Base-by-base conservation (phyloP, 192 early-diverging fungal genomes). In the Geosiphon pyriformis region DNA sequence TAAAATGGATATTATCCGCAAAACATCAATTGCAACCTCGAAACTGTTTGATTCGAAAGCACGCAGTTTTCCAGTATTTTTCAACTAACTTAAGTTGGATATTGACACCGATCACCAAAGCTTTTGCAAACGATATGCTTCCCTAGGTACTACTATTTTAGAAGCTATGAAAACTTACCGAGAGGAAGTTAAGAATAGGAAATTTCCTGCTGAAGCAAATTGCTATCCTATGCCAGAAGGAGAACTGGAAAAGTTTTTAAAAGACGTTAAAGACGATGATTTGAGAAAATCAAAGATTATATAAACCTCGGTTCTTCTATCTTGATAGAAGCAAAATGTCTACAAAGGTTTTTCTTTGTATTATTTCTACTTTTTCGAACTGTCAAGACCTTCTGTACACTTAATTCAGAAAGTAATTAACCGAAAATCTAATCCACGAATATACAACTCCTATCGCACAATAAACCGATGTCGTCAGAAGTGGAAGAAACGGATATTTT, bases 121-220 rank as follows among this genome's bases (percentile, higher is more conserved):
- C 22, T 98, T 98, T 81, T 93, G 89, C 71, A 95, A 94, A 70
- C 76, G 84, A 8, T 98, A 92, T 71, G 88, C 85, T 10, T 82
- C 87, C 20, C 75, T 98, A 10, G 89, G 88, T 18, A 76, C 86
- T 12, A 76, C 81, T 29, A 92, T 90, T 70, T 82, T 78, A n/a
- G 73, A 80, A 17, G 96, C 92, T 0, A 48, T 96, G 47, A 74
- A 68, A 32, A 72, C 84, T 67, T 98, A 87, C 73, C 83, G 80
- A 46, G 70, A 79, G 6, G 94, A 93, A 64, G 96, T 98, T 47
- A 86, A 88, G 54, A 51, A 71, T 1, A 65, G 90, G 34, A 32
- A 59, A 46, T 98, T 98, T 77, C 96, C 96, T 18, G 83, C 82
- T 1, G 80, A 79, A 29, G 71, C 77, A 56, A 88, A 98, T 63